Conservation (phyloP, 768 basidiomycete species). For the Amyloporia xantha region DNA sequence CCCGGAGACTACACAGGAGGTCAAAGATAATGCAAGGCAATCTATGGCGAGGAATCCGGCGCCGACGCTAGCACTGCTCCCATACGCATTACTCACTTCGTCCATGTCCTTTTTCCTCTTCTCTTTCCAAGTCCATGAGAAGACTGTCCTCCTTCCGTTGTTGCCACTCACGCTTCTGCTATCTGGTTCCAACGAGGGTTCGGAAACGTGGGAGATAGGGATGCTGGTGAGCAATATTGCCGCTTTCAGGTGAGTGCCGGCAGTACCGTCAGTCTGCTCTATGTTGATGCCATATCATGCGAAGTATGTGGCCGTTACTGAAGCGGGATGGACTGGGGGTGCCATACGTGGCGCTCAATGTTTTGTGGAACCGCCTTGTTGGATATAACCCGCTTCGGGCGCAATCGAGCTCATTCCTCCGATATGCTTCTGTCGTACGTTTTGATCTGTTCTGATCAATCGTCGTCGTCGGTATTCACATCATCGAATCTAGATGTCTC, state of each 20-base stretch:
- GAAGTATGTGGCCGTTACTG: slow-evolving; percentile 89
- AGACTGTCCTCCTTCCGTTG: slow-evolving; percentile 81
- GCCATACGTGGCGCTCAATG: slow-evolving; percentile 61
- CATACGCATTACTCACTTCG: slow-evolving; percentile 71
- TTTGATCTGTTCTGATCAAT: background rate
- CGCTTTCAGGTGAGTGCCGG: slow-evolving; percentile 67
- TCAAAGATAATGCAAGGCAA: slow-evolving; percentile 5
- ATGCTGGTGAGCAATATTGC: slow-evolving; percentile 76
- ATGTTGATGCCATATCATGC: background rate
- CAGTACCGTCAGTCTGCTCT: too few species aligned
- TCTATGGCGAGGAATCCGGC: slow-evolving; percentile 26
- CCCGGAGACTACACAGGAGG: background rate
- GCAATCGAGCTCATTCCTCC: slow-evolving; percentile 42
- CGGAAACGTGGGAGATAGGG: slow-evolving; percentile 49
- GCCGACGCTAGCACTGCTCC: slow-evolving; percentile 62
- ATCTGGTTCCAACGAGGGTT: slow-evolving; percentile 41
- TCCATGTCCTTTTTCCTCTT: slow-evolving; percentile 94
- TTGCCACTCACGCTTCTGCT: slow-evolving; percentile 79
- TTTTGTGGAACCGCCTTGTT: slow-evolving; percentile 79
- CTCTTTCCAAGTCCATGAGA: slow-evolving; percentile 96
- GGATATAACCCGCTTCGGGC: slow-evolving; percentile 65
- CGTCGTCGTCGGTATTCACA: background rate
- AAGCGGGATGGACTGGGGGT: slow-evolving; percentile 69
- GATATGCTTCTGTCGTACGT: slow-evolving; percentile 47
- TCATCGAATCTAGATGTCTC: slow-evolving; percentile 40